These are phyloP conservation scores for Moniliella sp. DNA, from an alignment of 1,284 basidiomycete species.

Conservation along the genomic window DNA sequence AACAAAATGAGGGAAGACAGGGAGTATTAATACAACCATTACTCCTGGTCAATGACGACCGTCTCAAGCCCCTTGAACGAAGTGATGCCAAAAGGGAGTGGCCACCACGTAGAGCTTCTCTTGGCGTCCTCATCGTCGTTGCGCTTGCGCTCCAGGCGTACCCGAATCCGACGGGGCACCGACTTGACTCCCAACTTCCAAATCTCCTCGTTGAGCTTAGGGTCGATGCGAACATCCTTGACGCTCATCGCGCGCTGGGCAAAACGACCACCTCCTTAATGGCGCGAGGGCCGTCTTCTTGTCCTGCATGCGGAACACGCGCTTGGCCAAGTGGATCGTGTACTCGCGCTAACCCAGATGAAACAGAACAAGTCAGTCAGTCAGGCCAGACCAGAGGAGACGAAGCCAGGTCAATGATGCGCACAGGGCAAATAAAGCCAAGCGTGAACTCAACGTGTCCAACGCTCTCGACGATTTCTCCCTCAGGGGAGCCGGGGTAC, in stretches of 20 bases:
- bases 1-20: no score
- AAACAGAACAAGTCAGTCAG: not conserved
- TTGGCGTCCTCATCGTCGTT: constrained; percentile 34
- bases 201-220: constrained; percentile 33
- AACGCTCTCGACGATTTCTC: not conserved
- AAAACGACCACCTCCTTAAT: constrained; percentile 32
- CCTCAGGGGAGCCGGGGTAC: no score
- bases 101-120: constrained; percentile 34
- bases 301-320: constrained; percentile 23
- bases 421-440: no score
- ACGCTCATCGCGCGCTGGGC: constrained; percentile 33
- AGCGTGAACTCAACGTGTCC: not conserved
- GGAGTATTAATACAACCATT: no score
- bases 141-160: constrained; percentile 32
- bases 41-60: constrained; percentile 29
- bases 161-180: constrained; percentile 28
- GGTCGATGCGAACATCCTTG: constrained; percentile 32
- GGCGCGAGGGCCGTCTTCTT: constrained; percentile 31
- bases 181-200: constrained; percentile 34
- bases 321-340: constrained; percentile 34
- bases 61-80: constrained; percentile 33
- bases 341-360: constrained; percentile 21
- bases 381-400: not conserved
- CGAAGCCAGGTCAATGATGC: no score
- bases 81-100: constrained; percentile 30